A percentile compares a stretch with the other conserved stretches of the same genome.
phyloP scores from a whole-genome alignment of 1,284 basidiomycete genomes.

The Coniophora puteana region DNA sequence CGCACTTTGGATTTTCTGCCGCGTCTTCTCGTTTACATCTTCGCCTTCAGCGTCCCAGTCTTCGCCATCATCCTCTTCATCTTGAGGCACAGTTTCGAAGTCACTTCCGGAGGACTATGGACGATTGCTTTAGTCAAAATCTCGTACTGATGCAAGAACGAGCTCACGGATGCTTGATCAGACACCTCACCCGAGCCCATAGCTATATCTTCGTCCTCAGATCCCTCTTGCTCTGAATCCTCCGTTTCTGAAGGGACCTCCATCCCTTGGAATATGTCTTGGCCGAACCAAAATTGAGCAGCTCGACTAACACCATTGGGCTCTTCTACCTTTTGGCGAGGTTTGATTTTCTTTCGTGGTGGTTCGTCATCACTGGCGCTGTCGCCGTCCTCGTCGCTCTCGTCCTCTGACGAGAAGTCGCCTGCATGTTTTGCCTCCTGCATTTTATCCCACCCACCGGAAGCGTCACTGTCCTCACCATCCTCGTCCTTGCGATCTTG shows the following conservation, averaged over 20 bases:
- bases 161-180: constrained; percentile 10
- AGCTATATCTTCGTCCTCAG: constrained; percentile 31
- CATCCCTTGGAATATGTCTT: constrained; percentile 85
- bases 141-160: constrained; percentile 1
- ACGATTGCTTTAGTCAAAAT: constrained; percentile 12
- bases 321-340: constrained; percentile 38
- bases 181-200: constrained; percentile 27
- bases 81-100: constrained; percentile 23
- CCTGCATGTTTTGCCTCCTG: constrained; percentile 59
- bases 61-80: constrained; percentile 56
- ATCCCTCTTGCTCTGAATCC: constrained; percentile 33
- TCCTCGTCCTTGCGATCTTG: constrained; percentile 45
- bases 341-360: constrained; percentile 36
- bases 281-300: constrained; percentile 89
- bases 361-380: constrained; percentile 40
- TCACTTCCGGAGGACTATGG: constrained; percentile 17
- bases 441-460: constrained; percentile 77
- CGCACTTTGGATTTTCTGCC: constrained; percentile 70
- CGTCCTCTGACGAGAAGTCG: constrained; percentile 57
- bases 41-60: constrained; percentile 85
- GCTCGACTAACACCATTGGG: constrained; percentile 41
- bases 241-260: constrained; percentile 48
- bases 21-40: constrained; percentile 74
- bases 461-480: constrained; percentile 40
- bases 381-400: constrained; percentile 43